Percentiles rank a stretch among this genome's conserved stretches.
phyloP scores from a whole-genome alignment of 2,329 filamentous ascomycete genomes.

The Colletotrichum spaethianum region DNA sequence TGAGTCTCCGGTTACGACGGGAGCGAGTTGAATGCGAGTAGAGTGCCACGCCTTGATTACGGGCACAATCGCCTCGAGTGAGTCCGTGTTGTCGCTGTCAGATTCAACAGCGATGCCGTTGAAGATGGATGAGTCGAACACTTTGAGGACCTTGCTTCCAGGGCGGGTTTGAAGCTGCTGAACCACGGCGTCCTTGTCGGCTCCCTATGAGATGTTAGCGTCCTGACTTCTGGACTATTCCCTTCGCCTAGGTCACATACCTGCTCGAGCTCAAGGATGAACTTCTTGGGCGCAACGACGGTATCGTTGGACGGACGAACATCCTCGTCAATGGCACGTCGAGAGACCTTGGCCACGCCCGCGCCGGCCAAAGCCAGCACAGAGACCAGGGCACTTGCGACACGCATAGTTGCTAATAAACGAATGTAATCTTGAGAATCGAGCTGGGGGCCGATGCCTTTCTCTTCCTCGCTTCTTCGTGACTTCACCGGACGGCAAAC shows the following conservation, averaged over 20 bases:
- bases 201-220: constrained; percentile 4
- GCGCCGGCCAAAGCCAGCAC: constrained; percentile 34
- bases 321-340: constrained; percentile 24
- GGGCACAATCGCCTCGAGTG: constrained; percentile 37
- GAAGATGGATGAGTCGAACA: constrained; percentile 51
- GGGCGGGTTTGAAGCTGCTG: constrained; percentile 28
- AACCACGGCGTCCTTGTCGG: constrained; percentile 36
- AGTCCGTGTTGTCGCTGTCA: constrained; percentile 40
- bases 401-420: constrained; percentile 24
- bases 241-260: background rate
- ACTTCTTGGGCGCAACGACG: constrained; percentile 36
- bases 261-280: constrained; percentile 38
- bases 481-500: background rate
- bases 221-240: background rate
- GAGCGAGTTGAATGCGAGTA: constrained; percentile 32
- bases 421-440: constrained; percentile 1
- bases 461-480: background rate
- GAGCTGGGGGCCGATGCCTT: background rate
- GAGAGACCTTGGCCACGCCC: constrained; percentile 19
- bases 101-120: constrained; percentile 41
- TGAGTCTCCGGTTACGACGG: constrained; percentile 24
- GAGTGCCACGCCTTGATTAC: constrained; percentile 41
- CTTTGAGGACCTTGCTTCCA: constrained; percentile 35
- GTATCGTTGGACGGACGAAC: constrained; percentile 26
- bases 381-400: constrained; percentile 29